A percentile compares a stretch with the other conserved stretches of the same genome.
phyloP scores from a whole-genome alignment of 257 asterid species.

The Scutellaria baicalensis region DNA sequence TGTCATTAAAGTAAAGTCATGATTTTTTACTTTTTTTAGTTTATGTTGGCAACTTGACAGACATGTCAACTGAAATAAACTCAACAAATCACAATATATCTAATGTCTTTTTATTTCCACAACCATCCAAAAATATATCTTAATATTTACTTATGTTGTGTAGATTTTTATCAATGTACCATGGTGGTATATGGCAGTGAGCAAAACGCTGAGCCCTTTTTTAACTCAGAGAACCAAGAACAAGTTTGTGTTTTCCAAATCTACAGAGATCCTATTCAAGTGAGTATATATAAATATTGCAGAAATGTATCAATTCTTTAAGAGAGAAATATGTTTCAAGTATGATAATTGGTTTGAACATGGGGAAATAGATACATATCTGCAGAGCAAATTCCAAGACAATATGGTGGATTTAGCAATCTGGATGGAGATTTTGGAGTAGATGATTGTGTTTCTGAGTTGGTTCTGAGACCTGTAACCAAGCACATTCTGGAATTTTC shows the following conservation, averaged over 20 bases:
- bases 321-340: too few relatives aligned
- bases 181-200: background rate
- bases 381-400: conserved; percentile 24
- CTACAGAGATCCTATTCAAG: background rate
- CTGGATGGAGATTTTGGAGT: conserved; percentile 17
- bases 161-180: background rate
- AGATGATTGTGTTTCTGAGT: conserved; percentile 19
- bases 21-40: too few relatives aligned
- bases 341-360: background rate
- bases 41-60: too few relatives aligned
- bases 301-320: too few relatives aligned
- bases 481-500: conserved; percentile 25
- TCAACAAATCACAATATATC: too few relatives aligned
- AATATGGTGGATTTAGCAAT: conserved; percentile 25
- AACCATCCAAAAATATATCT: too few relatives aligned
- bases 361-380: conserved; percentile 14
- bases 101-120: too few relatives aligned
- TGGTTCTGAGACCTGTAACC: conserved; percentile 17
- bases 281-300: background rate
- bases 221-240: background rate
- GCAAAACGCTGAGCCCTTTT: background rate
- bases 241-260: background rate
- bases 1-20: too few relatives aligned
- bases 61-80: too few relatives aligned
- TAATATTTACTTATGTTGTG: background rate